Percentiles rank a stretch among this genome's conserved stretches.
Conservation (phyloP, 2,329 filamentous ascomycete genomes). For the Penicillium capsulatum region DNA sequence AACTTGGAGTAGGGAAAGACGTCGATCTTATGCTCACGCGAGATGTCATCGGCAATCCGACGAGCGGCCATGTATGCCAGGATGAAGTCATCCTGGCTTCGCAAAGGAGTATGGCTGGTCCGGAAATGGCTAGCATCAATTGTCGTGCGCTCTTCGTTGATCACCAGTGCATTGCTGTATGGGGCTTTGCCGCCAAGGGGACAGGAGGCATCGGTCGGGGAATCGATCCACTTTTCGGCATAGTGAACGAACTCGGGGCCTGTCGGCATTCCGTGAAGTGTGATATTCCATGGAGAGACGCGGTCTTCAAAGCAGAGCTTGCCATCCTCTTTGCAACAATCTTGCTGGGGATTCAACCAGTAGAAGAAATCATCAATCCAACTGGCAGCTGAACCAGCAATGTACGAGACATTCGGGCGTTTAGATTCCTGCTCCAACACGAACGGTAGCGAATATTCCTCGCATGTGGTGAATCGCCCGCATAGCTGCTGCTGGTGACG, state of each 20-base stretch:
- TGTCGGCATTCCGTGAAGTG: slow-evolving; percentile 85
- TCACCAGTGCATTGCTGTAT: slow-evolving; percentile 77
- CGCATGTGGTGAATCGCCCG: slow-evolving; percentile 83
- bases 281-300: slow-evolving; percentile 81
- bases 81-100: slow-evolving; percentile 90
- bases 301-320: slow-evolving; percentile 75
- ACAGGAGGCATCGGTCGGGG: slow-evolving; percentile 77
- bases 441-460: slow-evolving; percentile 78
- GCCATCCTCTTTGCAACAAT: slow-evolving; percentile 68
- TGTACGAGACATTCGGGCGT: slow-evolving; percentile 78
- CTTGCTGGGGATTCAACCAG: slow-evolving; percentile 87
- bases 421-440: slow-evolving; percentile 93
- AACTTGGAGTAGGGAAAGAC: slow-evolving; percentile 97
- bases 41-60: slow-evolving; percentile 76
- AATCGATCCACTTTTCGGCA: slow-evolving; percentile 72
- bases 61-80: slow-evolving; percentile 82
- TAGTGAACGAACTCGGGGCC: slow-evolving; percentile 87
- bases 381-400: slow-evolving; percentile 81
- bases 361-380: slow-evolving; percentile 97
- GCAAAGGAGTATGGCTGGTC: slow-evolving; percentile 79
- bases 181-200: slow-evolving; percentile 83
- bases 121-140: slow-evolving; percentile 87
- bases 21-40: slow-evolving; percentile 65
- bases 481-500: slow-evolving; percentile 79
- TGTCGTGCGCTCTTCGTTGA: slow-evolving; percentile 63